Base-by-base conservation (phyloP, 495 filamentous ascomycete species). In the Xylaria palmicola region DNA sequence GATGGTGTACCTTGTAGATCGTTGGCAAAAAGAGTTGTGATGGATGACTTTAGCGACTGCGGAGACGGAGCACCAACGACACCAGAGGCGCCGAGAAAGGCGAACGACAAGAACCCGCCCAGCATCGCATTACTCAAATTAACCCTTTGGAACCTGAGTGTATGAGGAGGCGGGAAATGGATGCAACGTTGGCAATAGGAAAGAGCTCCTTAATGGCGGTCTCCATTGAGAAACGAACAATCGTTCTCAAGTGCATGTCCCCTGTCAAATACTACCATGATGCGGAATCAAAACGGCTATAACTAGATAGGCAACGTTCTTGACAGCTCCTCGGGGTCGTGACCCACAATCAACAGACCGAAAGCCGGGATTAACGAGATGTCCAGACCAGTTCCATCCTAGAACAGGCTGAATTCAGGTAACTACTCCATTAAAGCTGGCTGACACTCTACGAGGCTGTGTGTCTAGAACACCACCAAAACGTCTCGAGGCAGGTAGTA, bases 1-100 rank as follows among this genome's bases (percentile, higher is more conserved):
- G 44, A 27, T n/a, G 13, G 4, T 65, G n/a, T 61, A 76, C 76
- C 77, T 66, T 74, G 74, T 37, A 78, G 70, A 20, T 78, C 76
- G 63, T 78, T 77, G 53, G 70, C 68, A 48, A 75, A 69, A 32
- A 76, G 40, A 41, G 76, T 64, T 10, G 72, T 74, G 44, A 79
- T 50, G 41, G 72, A 68, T 15, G 76, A 75, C 37, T 73, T 66
- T n/a, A 77, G 56, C 6, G 59, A 51, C 56, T 67, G 67, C 41
- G 75, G 75, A 22, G 74, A 76, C 0, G 74, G 74, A 4, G 51
- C 54, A 1, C 68, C 68, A 3, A 62, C 61, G 17, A 49, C 62
- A 22, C 67, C 56, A 37, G 59, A 30, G 27, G 60, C 64, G n/a
- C 69, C 52, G 2, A 59, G 22, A 4, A 40, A 22, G 12, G 4